phyloP scores from a whole-genome alignment of 306 rosid genomes.

The Glycine tomentella region DNA sequence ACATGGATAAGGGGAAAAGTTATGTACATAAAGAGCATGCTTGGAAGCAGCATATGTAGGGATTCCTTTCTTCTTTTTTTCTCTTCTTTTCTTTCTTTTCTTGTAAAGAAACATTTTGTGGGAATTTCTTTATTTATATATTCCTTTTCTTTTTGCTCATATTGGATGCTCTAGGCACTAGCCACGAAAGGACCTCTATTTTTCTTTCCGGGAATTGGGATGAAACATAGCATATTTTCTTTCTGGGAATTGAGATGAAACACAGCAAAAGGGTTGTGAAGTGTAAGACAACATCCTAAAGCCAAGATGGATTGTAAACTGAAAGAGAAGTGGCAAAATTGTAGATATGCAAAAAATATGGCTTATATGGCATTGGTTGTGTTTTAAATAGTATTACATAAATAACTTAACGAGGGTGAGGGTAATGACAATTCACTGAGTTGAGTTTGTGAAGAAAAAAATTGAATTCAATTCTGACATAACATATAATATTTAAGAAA shows the following conservation, averaged over 20 bases:
- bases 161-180: slow-evolving; percentile 32
- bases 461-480: no score
- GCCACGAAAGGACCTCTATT: slow-evolving; percentile 16
- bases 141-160: slow-evolving; percentile 30
- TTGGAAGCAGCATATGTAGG: slow-evolving; percentile 48
- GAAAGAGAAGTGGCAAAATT: background rate
- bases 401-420: background rate
- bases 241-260: background rate
- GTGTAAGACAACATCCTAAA: background rate
- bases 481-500: no score
- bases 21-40: slow-evolving; percentile 48
- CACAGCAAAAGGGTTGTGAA: background rate
- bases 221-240: slow-evolving; percentile 7
- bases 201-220: background rate
- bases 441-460: no score
- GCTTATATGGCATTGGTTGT: background rate
- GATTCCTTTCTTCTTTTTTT: slow-evolving; percentile 35
- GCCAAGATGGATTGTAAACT: background rate
- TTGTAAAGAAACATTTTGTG: slow-evolving; percentile 40
- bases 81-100: slow-evolving; percentile 32
- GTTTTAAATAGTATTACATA: background rate
- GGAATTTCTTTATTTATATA: slow-evolving; percentile 44
- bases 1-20: slow-evolving; percentile 56
- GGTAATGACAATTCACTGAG: no score
- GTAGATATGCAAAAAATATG: background rate